Percentiles rank a stretch among this genome's conserved stretches.
phyloP scores from a whole-genome alignment of 1,284 basidiomycete genomes.

The Moniliophthora roreri region DNA sequence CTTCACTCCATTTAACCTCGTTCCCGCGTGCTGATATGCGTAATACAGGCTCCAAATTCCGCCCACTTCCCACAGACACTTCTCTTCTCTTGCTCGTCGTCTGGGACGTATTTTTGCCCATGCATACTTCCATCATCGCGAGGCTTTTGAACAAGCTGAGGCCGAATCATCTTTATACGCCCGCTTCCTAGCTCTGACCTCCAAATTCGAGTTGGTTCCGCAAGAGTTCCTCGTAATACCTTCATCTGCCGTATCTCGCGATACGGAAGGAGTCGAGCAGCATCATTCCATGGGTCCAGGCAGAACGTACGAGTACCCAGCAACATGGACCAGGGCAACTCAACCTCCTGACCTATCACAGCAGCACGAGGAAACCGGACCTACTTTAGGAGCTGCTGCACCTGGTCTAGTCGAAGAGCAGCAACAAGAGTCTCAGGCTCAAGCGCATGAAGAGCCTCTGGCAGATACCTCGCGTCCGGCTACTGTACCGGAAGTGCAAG shows the following conservation, averaged over 20 bases:
- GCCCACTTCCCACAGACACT: slow-evolving; percentile 79
- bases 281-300: not conserved
- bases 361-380: no score
- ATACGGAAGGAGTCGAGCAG: not conserved
- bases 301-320: not conserved
- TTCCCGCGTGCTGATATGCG: no score
- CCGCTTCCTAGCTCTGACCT: slow-evolving; percentile 84
- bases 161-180: slow-evolving; percentile 90
- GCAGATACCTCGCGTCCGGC: not conserved
- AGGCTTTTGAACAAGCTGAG: slow-evolving; percentile 87
- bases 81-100: slow-evolving; percentile 83
- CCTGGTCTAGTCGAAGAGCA: no score
- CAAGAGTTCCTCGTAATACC: slow-evolving; percentile 84
- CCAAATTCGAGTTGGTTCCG: slow-evolving; percentile 81
- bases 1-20: no score
- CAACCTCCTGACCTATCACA: no score
- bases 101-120: slow-evolving; percentile 95
- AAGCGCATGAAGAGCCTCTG: not conserved
- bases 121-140: slow-evolving; percentile 92
- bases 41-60: slow-evolving; percentile 87
- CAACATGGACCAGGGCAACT: no score
- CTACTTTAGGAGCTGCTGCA: no score
- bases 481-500: not conserved
- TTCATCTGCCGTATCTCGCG: slow-evolving; percentile 18
- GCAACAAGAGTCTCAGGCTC: not conserved